A percentile compares a stretch with the other conserved stretches of the same genome.
These are phyloP conservation scores for Agapanthus africanus DNA, from an alignment of 106 monocot species.

Conservation along the genomic window DNA sequence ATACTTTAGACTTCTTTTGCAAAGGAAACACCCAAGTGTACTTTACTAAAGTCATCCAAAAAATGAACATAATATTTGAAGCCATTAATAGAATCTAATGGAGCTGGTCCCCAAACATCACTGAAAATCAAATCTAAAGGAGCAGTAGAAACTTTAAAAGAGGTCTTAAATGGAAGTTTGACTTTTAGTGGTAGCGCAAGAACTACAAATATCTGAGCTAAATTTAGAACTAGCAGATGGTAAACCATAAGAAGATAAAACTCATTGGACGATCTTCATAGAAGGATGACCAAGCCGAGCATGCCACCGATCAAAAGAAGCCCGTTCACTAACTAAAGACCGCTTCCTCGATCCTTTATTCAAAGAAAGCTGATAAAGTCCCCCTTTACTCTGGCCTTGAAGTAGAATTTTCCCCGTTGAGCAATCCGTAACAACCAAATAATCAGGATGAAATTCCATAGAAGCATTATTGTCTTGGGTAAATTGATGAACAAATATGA, in stretches of 20 bases:
- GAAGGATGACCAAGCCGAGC: background rate
- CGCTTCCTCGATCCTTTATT: background rate
- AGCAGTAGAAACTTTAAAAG: background rate
- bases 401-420: background rate
- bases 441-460: conserved; percentile 7
- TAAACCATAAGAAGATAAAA: background rate
- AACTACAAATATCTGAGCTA: background rate
- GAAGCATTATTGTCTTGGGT: background rate
- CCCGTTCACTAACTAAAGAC: background rate
- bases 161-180: background rate
- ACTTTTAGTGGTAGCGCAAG: background rate
- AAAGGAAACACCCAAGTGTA: background rate
- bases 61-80: background rate
- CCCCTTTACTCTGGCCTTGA: background rate
- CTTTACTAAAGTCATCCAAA: background rate
- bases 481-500: background rate
- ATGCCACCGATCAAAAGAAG: background rate
- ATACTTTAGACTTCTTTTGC: background rate
- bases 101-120: conserved; percentile 7
- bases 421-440: background rate
- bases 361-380: background rate
- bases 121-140: background rate
- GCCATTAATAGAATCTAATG: background rate
- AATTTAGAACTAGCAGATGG: background rate
- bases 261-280: background rate